A percentile compares a stretch with the other conserved stretches of the same genome.
These are phyloP conservation scores for Dalbergia cultrata DNA, from an alignment of 306 rosid genomes.

Conservation along the genomic window DNA sequence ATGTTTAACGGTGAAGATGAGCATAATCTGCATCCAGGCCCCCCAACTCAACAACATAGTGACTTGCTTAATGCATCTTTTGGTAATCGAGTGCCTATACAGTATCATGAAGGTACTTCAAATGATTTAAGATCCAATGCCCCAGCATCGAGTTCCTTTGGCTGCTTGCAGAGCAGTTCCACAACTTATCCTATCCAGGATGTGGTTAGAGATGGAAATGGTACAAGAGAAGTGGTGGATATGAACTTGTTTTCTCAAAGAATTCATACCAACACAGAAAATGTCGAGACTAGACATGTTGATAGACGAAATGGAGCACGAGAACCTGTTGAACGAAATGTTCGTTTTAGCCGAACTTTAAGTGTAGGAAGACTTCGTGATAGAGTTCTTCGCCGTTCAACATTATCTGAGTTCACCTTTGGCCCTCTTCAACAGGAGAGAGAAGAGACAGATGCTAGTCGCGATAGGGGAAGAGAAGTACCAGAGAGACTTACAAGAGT, in stretches of 20 bases:
- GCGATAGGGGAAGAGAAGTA: constrained; percentile 56
- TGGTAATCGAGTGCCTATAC: constrained; percentile 53
- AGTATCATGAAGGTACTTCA: constrained; percentile 56
- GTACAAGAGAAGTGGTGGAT: constrained; percentile 54
- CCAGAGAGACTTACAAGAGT: constrained; percentile 60
- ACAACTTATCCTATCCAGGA: constrained; percentile 56
- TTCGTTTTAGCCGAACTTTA: constrained; percentile 91
- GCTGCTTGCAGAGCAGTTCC: constrained; percentile 50
- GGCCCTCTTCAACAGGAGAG: constrained; percentile 85
- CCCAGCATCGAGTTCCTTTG: constrained; percentile 46
- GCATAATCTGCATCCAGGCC: constrained; percentile 54
- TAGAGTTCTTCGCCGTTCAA: constrained; percentile 93
- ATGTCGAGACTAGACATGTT: constrained; percentile 61
- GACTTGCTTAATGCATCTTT: constrained; percentile 57
- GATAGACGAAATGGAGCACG: constrained; percentile 74
- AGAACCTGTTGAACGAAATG: constrained; percentile 91
- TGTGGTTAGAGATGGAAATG: constrained; percentile 52
- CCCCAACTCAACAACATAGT: constrained; percentile 55
- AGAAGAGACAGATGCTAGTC: constrained; percentile 68
- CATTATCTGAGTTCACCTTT: constrained; percentile 75
- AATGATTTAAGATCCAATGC: constrained; percentile 57
- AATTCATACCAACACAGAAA: constrained; percentile 61
- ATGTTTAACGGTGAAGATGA: constrained; percentile 72
- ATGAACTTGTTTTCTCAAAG: constrained; percentile 62
- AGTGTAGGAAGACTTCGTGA: constrained; percentile 99